Evolutionary conservation across 352 stramenopile genomes (phyloP), one percentile per base, ranked within the genome.

Genomic region (Globisporangium orthogonon): DNA sequence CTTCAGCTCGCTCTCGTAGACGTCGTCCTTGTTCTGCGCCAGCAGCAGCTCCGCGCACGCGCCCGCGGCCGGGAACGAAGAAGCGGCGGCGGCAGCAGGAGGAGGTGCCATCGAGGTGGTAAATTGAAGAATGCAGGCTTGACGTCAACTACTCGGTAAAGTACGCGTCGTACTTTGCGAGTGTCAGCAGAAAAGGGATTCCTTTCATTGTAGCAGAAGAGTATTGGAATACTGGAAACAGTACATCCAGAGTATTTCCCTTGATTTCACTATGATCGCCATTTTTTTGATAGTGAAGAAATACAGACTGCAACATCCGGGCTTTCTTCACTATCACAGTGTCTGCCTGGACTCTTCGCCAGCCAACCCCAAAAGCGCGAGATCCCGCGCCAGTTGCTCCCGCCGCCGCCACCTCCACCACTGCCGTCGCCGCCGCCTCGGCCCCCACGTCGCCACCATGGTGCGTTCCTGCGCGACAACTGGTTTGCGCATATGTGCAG

Each of bases 41-140:
- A 93, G 71, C 45, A 93, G 67, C 29, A 93, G 76, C 73, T 93
- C 83, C 1, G 78, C 78, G 50, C 80, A 90, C 52, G 78, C 65
- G 40, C 80, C 78, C 2, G 83, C 80, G 28, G 68, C 66, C 2
- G 83, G 78, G 59, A 89, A 90, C 48, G 52, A 52, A 35, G 61
- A 44, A 60, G 63, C 68, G 14, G n/a, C 30, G 7, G 28, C 53
- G 11, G 37, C 28, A 6, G 23, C 23, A 23, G 50, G 1, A 6
- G n/a, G 50, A 10, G 37, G n/a, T 17, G 52, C 15, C n/a, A 17
- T 6, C 0, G 10, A 17, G n/a, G 4, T 9, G 23, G 23, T 9
- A 13, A 15, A 10, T 48, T 30, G 43, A 49, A 31, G 18, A 17
- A 10, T 49, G n/a, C 41, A 47, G 17, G 9, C 23, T 48, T 48